Evolutionary conservation across 768 basidiomycete genomes (phyloP).

Genomic region (Amanita pseudoporphyria): DNA sequence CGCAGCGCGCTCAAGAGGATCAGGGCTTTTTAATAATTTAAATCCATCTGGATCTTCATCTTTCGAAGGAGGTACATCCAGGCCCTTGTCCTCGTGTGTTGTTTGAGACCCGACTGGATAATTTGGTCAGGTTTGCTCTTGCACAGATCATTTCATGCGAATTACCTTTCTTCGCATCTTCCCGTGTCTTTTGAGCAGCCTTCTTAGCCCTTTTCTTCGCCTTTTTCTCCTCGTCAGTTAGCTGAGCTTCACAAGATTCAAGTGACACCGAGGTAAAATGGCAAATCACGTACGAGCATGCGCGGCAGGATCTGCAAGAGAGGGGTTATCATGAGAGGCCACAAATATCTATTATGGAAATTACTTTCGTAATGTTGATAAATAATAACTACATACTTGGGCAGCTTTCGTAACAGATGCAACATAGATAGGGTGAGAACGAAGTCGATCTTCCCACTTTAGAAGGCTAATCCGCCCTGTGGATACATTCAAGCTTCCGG

Average conservation of each 20-base stretch:
- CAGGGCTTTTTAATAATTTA: slow-evolving; percentile 51
- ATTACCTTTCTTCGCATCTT: slow-evolving; percentile 65
- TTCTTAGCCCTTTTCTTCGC: slow-evolving; percentile 86
- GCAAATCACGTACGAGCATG: slow-evolving; percentile 24
- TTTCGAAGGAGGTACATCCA: slow-evolving; percentile 42
- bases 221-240: slow-evolving; percentile 65
- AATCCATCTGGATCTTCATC: slow-evolving; percentile 84
- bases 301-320: slow-evolving; percentile 35
- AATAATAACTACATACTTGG: slow-evolving; percentile 32
- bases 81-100: slow-evolving; percentile 54
- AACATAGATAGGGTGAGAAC: slow-evolving; percentile 70
- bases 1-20: slow-evolving; percentile 67
- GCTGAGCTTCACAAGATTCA: slow-evolving; percentile 20
- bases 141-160: background rate
- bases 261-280: background rate
- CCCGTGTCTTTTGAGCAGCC: slow-evolving; percentile 53
- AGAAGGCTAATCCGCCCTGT: slow-evolving; percentile 44
- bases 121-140: background rate
- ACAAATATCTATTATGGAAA: slow-evolving; percentile 55
- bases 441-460: slow-evolving; percentile 71
- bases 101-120: background rate
- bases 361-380: slow-evolving; percentile 5
- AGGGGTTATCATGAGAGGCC: slow-evolving; percentile 60
- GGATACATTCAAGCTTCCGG: slow-evolving; percentile 7
- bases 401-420: slow-evolving; percentile 64